Percentiles rank a stretch among this genome's conserved stretches.
These are phyloP conservation scores for Suhomyces terraborum DNA, from an alignment of 1,139 yeast genomes.

Conservation along the genomic window DNA sequence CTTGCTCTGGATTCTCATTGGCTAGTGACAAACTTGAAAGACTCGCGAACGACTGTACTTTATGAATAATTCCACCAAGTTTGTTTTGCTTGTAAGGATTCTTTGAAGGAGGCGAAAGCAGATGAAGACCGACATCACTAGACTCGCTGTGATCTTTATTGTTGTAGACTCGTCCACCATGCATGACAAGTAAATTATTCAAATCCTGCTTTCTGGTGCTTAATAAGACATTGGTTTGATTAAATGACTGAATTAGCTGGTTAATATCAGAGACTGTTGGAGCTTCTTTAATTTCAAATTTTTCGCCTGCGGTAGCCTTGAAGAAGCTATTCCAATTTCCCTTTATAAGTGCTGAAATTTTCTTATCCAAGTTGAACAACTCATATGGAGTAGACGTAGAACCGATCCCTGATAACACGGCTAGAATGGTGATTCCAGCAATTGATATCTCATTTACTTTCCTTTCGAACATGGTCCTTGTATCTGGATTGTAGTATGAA, in stretches of 20 bases:
- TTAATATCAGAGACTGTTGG: slow-evolving; percentile 28
- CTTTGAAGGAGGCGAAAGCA: neutral
- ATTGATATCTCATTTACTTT: slow-evolving; percentile 64
- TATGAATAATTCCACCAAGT: slow-evolving; percentile 35
- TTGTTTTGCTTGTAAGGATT: slow-evolving; percentile 9
- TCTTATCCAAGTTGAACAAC: slow-evolving; percentile 17
- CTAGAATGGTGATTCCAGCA: slow-evolving; percentile 72
- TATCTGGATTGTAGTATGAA: slow-evolving; percentile 16
- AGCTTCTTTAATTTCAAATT: neutral
- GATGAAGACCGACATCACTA: slow-evolving; percentile 14
- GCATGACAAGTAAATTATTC: slow-evolving; percentile 21
- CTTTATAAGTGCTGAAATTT: slow-evolving; percentile 7
- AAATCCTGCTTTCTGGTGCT: slow-evolving; percentile 37
- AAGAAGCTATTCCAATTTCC: neutral
- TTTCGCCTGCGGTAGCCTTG: neutral
- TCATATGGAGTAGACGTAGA: slow-evolving; percentile 65
- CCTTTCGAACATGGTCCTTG: slow-evolving; percentile 35
- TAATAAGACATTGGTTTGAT: slow-evolving; percentile 41
- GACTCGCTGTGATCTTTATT: slow-evolving; percentile 21
- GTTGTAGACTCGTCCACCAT: slow-evolving; percentile 35
- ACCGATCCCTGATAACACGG: slow-evolving; percentile 72
- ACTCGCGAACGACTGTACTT: slow-evolving; percentile 48
- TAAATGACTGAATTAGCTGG: slow-evolving; percentile 37
- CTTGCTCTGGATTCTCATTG: slow-evolving; percentile 27
- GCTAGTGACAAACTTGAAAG: slow-evolving; percentile 23